These are phyloP conservation scores for Fusarium sp. DNA, from an alignment of 2,329 filamentous ascomycete genomes.

Conservation along the genomic window DNA sequence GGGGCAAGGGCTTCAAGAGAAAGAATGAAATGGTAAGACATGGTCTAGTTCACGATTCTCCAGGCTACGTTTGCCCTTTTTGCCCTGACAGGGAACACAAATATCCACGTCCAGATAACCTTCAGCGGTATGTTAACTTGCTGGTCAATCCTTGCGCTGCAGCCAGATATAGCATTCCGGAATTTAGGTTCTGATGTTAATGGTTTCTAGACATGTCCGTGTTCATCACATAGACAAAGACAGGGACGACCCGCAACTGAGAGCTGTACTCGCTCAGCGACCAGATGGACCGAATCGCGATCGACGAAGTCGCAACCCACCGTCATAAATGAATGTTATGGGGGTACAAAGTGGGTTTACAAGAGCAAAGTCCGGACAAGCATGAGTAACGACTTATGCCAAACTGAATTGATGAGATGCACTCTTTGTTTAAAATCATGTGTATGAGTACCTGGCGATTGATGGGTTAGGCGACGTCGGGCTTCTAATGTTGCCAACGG, in stretches of 20 bases:
- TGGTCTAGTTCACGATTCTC: slow-evolving; percentile 91
- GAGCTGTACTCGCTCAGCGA: slow-evolving; percentile 86
- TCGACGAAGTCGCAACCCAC: slow-evolving; percentile 72
- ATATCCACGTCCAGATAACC: slow-evolving; percentile 93
- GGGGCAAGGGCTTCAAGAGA: slow-evolving; percentile 74
- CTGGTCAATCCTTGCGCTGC: background rate
- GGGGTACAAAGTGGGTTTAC: background rate
- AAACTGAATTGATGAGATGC: background rate
- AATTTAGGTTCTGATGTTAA: slow-evolving; percentile 2
- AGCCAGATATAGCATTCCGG: background rate
- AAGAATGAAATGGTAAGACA: slow-evolving; percentile 80
- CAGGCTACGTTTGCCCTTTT: slow-evolving; percentile 95
- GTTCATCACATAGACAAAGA: slow-evolving; percentile 91
- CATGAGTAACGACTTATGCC: slow-evolving; percentile 8
- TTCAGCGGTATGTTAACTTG: slow-evolving; percentile 75
- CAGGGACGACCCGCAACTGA: slow-evolving; percentile 83
- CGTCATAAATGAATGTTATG: slow-evolving; percentile 34
- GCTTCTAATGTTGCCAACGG: background rate
- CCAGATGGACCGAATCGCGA: slow-evolving; percentile 86
- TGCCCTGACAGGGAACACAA: slow-evolving; percentile 93
- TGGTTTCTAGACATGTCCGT: slow-evolving; percentile 77
- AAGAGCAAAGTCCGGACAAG: background rate
- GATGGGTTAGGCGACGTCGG: background rate
- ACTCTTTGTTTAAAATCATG: slow-evolving; percentile 5
- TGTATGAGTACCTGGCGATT: slow-evolving; percentile 25